Conservation (phyloP, 1,139 yeast species). For the Blastobotrys serpentis region DNA sequence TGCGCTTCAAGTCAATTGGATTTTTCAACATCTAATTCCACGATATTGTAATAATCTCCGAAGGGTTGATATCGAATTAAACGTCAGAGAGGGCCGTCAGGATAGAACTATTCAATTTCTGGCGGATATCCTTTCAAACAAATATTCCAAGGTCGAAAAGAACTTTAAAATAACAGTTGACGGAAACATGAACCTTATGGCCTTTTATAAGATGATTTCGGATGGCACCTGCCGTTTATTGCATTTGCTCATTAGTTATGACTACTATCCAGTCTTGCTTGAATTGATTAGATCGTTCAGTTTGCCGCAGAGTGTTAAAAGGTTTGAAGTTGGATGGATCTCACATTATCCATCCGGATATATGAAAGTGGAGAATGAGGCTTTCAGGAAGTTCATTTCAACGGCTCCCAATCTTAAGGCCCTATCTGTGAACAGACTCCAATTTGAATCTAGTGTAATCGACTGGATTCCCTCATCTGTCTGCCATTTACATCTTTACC, state of each 20-base stretch:
- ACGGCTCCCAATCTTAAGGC: constrained; percentile 2
- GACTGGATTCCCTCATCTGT: constrained; percentile 5
- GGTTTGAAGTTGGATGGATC: constrained; percentile 4
- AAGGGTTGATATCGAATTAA: background rate
- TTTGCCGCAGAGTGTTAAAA: background rate
- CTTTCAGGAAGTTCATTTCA: background rate
- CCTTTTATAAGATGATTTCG: constrained; percentile 6
- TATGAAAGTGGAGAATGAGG: background rate
- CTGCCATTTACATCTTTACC: constrained; percentile 1
- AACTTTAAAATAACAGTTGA: constrained; percentile 1
- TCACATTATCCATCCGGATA: background rate
- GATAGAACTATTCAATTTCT: constrained; percentile 2
- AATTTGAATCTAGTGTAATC: background rate
- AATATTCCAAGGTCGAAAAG: background rate
- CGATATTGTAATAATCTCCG: background rate
- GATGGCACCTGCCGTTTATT: constrained; percentile 6
- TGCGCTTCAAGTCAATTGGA: constrained; percentile 5
- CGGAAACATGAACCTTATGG: background rate
- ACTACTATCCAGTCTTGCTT: background rate
- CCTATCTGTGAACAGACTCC: background rate
- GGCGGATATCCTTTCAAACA: background rate
- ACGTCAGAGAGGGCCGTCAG: background rate
- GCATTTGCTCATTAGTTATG: background rate
- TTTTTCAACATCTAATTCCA: constrained; percentile 3
- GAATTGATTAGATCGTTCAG: background rate